phyloP scores from a whole-genome alignment of 441 rosid genomes.

The Adansonia gregorii region DNA sequence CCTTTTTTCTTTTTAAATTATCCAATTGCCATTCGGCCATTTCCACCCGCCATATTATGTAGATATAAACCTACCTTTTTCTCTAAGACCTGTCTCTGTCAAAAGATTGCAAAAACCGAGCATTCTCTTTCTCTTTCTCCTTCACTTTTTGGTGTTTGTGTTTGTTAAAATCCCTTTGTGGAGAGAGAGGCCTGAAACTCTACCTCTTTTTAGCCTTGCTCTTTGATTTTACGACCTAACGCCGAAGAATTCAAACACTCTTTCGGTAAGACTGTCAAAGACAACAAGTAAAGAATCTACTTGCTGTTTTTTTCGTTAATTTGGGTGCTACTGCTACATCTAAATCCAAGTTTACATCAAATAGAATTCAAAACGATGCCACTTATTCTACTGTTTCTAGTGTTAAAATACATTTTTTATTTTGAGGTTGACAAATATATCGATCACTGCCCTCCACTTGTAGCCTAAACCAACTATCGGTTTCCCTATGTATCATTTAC shows the following conservation, averaged over 20 bases:
- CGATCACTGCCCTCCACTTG: not conserved
- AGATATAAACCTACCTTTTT: not conserved
- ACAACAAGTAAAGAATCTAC: not conserved
- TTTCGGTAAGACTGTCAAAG: not conserved
- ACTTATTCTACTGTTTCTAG: not conserved
- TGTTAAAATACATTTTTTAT: not conserved
- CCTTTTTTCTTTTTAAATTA: not conserved
- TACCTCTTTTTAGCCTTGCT: not conserved
- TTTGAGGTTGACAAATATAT: not conserved
- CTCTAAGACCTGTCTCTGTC: constrained; percentile 32
- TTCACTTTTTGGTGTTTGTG: not conserved
- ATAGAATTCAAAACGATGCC: not conserved
- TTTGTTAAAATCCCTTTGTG: not conserved
- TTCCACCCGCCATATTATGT: not conserved
- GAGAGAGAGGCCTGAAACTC: not conserved
- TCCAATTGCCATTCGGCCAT: too few relatives aligned
- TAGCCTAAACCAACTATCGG: too few relatives aligned
- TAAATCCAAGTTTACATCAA: not conserved
- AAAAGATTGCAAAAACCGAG: constrained; percentile 25
- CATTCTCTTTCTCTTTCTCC: not conserved
- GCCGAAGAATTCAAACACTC: not conserved
- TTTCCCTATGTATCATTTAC: too few relatives aligned
- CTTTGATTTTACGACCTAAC: not conserved
- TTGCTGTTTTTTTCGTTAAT: not conserved
- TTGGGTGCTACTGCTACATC: not conserved